Percentiles rank a stretch among this genome's conserved stretches.
phyloP scores from a whole-genome alignment of 148 eudicot species.

The Nepenthes mirabilis region DNA sequence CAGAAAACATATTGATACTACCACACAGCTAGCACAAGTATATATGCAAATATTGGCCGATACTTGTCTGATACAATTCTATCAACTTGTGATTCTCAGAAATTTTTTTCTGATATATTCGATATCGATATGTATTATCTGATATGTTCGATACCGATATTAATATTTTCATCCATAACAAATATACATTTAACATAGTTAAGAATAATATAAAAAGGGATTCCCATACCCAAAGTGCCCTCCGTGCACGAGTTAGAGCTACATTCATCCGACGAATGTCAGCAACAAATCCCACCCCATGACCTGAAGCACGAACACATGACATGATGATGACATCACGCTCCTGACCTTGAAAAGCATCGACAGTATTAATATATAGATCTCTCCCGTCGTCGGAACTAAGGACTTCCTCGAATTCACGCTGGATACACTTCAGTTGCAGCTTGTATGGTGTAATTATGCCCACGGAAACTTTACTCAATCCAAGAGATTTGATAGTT shows the following conservation, averaged over 20 bases:
- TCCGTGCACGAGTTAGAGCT: constrained; percentile 93
- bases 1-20: background rate
- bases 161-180: no score
- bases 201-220: background rate
- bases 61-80: no score
- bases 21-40: background rate
- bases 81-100: no score
- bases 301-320: constrained; percentile 92
- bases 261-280: constrained; percentile 99
- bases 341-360: constrained; percentile 99
- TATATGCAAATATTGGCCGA: no score
- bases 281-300: constrained; percentile 96
- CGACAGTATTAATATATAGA: constrained; percentile 87
- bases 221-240: constrained; percentile 92
- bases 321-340: constrained; percentile 99
- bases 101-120: no score
- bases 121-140: no score
- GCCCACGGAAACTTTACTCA: constrained; percentile 72
- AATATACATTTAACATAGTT: background rate
- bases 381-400: constrained; percentile 87
- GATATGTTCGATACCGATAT: no score
- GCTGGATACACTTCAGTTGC: constrained; percentile 91
- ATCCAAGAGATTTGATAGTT: constrained; percentile 49
- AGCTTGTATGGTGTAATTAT: constrained; percentile 94
- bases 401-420: constrained; percentile 80